Base-by-base conservation (phyloP, 1,139 yeast genomes). In the Pichia sp. region DNA sequence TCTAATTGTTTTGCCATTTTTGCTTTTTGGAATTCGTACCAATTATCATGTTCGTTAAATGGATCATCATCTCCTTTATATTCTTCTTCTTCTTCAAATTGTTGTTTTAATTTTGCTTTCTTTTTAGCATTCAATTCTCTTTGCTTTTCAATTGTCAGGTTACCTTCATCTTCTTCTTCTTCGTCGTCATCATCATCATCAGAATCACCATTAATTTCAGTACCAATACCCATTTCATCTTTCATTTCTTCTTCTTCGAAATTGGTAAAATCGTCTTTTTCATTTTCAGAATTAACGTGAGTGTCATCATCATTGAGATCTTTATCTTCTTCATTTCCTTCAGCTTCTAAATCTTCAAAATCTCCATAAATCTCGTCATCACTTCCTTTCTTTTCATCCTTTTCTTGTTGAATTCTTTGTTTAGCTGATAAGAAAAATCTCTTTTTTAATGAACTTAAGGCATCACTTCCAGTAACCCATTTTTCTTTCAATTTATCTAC, bases 1-100 rank as follows among this genome's bases (percentile, higher is more conserved):
- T 92, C 97, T 54, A 87, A 71, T 67, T 94, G 98, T 63, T 92
- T 90, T 48, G 96, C 92, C 80, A 94, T 90, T 60, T 90, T 92
- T 51, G 95, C 94, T 67, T 94, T 94, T 65, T 94, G 97, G 64
- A 86, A 78, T 62, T 92, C 97, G 63, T 92, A 94, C 98, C 98
- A 94, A 1, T 96, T 89, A 56, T 92, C 97, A 51, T 77, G 78
- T 52, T 79, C 82, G 39, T 84, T 85, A 60, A 82, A 85, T 23
- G 83, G 82, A 52, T 82, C 87, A 49, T 80, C 86, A 12, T 78
- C 86, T 8, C 50, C 53, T 26, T 50, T 47, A 9, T 34, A 38
- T 35, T 60, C 64, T 63, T 87, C 96, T 66, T 85, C 95, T 56
- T 86, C 94, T 61, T 89, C 97, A 58, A 92, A 87, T 61, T 92